phyloP scores from a whole-genome alignment of 352 stramenopile genomes.

The Globisporangium apiculatum region DNA sequence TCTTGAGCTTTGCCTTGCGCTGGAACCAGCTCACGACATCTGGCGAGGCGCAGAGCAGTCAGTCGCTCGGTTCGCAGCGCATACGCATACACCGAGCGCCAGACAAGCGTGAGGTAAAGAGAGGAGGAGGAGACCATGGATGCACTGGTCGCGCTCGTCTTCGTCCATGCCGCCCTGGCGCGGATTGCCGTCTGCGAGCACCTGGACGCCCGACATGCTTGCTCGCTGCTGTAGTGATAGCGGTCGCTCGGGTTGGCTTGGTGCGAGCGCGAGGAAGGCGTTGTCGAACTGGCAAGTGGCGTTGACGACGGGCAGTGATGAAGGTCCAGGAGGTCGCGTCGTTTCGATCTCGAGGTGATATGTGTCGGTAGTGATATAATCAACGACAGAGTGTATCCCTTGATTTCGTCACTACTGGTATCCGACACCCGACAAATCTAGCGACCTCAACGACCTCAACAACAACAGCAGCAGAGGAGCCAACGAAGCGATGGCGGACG shows the following conservation, averaged over 20 bases:
- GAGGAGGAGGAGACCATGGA: conserved; percentile 34
- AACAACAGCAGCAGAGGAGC: not conserved
- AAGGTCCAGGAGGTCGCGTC: not conserved
- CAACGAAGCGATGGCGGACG: not conserved
- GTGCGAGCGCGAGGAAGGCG: too few species aligned
- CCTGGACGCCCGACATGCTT: conserved; percentile 65
- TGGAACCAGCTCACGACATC: conserved; percentile 85
- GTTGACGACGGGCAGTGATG: not conserved
- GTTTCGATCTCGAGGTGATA: not conserved
- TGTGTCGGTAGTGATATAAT: not conserved
- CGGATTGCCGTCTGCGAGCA: conserved; percentile 63
- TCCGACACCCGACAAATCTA: not conserved
- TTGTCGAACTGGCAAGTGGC: too few species aligned
- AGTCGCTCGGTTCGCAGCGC: too few species aligned
- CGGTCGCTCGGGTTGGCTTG: too few species aligned
- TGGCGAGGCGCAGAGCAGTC: conserved; percentile 7
- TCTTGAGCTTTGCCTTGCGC: conserved; percentile 60
- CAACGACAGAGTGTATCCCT: not conserved
- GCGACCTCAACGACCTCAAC: too few species aligned
- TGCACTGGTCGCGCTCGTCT: conserved; percentile 75
- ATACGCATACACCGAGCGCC: too few species aligned
- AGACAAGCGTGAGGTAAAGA: not conserved
- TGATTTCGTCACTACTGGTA: not conserved
- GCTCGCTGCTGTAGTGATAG: not conserved
- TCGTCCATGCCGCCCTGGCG: conserved; percentile 73